Evolutionary conservation across 257 asterid species (phyloP).

Genomic region (Solanum pinnatisectum): DNA sequence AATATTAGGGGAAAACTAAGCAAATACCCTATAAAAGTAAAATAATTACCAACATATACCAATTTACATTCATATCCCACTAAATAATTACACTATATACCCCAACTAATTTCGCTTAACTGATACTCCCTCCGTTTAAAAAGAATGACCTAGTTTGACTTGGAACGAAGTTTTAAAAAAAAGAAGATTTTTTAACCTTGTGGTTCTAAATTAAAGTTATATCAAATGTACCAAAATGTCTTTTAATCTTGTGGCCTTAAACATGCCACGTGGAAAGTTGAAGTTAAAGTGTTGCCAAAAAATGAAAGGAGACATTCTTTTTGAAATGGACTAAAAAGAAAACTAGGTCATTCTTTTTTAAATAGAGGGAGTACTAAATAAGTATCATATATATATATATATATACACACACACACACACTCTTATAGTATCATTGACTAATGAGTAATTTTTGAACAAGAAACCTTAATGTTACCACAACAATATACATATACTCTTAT

Average conservation of each 20-base stretch:
- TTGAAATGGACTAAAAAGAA: too few relatives aligned
- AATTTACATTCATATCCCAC: background rate
- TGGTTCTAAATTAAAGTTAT: background rate
- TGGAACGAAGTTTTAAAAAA: background rate
- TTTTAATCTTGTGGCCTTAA: background rate
- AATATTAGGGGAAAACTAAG: background rate
- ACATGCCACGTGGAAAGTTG: background rate
- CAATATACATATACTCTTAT: too few relatives aligned
- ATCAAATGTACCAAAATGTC: background rate
- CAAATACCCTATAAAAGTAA: too few relatives aligned
- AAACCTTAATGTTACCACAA: too few relatives aligned
- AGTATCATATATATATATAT: too few relatives aligned
- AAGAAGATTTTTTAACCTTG: background rate
- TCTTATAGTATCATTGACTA: too few relatives aligned
- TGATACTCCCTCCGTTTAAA: too few relatives aligned
- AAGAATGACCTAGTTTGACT: background rate
- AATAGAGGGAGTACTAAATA: background rate
- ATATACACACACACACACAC: too few relatives aligned
- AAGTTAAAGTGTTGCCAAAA: background rate
- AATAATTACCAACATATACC: background rate
- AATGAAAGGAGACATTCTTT: background rate
- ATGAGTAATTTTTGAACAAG: too few relatives aligned
- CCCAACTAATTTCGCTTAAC: background rate
- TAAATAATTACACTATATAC: background rate
- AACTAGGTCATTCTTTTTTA: too few relatives aligned